Percentiles rank a stretch among this genome's conserved stretches.
phyloP scores from a whole-genome alignment of 208 protist genomes.

The Trichomonas gallinae region DNA sequence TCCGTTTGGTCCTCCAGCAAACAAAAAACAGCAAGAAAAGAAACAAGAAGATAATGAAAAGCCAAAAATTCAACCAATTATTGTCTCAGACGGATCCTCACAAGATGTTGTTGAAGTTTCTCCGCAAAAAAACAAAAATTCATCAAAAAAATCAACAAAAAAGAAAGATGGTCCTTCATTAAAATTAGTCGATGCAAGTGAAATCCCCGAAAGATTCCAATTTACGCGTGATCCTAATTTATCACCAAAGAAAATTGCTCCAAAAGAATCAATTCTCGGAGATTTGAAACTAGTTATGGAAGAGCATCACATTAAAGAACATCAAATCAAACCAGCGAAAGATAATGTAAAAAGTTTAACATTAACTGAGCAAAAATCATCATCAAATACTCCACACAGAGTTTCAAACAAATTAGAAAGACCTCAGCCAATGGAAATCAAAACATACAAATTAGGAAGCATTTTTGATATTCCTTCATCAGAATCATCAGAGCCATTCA shows the following conservation, averaged over 20 bases:
- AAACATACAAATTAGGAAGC: background rate
- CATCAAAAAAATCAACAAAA: background rate
- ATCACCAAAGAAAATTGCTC: background rate
- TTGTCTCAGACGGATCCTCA: background rate
- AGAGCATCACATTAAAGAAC: background rate
- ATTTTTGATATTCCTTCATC: constrained; percentile 1
- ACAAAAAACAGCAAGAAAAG: too few species aligned
- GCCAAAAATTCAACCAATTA: background rate
- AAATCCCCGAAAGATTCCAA: background rate
- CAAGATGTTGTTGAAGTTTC: background rate
- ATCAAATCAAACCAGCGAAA: background rate
- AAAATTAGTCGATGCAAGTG: background rate
- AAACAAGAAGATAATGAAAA: too few species aligned
- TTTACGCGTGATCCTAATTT: background rate
- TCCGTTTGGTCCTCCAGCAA: too few species aligned
- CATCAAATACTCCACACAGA: background rate
- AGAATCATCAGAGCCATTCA: background rate
- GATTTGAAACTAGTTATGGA: background rate
- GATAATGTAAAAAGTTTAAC: background rate
- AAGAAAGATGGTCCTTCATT: background rate
- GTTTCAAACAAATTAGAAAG: background rate
- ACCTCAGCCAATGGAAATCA: background rate
- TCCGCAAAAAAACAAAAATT: background rate
- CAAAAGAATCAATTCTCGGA: background rate
- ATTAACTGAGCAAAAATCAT: background rate